Evolutionary conservation across 768 basidiomycete genomes (phyloP).

Genomic region (Lactarius pseudohatsudake): DNA sequence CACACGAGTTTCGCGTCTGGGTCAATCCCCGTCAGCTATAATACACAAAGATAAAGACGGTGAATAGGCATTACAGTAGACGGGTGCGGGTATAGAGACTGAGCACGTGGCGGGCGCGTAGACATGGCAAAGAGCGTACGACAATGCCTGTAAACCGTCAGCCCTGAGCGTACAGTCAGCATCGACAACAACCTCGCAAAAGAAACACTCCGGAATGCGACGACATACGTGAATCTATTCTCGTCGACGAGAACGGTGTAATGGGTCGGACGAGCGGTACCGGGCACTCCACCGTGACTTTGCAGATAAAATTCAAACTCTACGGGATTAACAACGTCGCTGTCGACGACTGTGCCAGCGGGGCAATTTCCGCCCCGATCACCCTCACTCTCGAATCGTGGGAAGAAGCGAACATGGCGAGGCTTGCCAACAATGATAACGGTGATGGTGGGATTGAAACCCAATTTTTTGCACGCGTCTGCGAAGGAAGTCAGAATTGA

Average conservation of each 20-base stretch:
- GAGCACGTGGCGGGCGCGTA: conserved; percentile 80
- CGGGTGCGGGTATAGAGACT: conserved; percentile 80
- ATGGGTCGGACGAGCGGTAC: conserved; percentile 69
- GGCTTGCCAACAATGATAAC: conserved; percentile 80
- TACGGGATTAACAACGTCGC: conserved; percentile 63
- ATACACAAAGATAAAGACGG: not conserved
- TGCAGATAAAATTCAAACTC: conserved; percentile 80
- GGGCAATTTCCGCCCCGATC: conserved; percentile 73
- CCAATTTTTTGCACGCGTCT: conserved; percentile 64
- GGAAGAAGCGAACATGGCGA: conserved; percentile 68
- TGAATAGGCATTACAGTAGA: conserved; percentile 60
- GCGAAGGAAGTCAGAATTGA: conserved; percentile 1
- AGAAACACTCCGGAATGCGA: not conserved
- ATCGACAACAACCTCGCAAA: not conserved
- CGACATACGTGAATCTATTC: conserved; percentile 58
- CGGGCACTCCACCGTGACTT: conserved; percentile 74
- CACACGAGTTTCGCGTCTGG: conserved; percentile 78
- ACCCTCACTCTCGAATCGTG: conserved; percentile 41
- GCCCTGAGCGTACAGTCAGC: conserved; percentile 42
- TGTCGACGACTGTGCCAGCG: conserved; percentile 78
- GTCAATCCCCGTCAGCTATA: not conserved
- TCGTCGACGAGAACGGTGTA: conserved; percentile 54
- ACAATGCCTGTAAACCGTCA: conserved; percentile 67
- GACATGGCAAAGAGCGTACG: conserved; percentile 78
- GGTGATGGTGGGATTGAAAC: conserved; percentile 66